These are phyloP conservation scores for Saccharomyces kudriavzevii DNA, from an alignment of 805 yeast species.

Conservation along the genomic window DNA sequence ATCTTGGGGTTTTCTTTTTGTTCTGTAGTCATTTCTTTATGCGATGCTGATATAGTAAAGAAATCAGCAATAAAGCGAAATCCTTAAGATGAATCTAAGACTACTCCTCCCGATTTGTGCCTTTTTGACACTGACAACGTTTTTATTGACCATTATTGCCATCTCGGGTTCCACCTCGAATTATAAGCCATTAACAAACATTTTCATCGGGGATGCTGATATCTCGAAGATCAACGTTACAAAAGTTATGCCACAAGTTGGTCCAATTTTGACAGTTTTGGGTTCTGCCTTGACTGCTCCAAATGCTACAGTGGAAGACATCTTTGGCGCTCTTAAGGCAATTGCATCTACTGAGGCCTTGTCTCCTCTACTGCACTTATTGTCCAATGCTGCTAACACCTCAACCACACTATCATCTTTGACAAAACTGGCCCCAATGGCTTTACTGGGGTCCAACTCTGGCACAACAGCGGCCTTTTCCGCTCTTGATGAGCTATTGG, in stretches of 20 bases:
- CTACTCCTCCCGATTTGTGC: neutral
- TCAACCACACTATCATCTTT: conserved; percentile 21
- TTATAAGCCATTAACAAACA: conserved; percentile 24
- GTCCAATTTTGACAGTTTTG: conserved; percentile 22
- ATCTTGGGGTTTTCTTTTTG: neutral
- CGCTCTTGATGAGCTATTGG: conserved; percentile 12
- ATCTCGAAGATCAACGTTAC: conserved; percentile 28
- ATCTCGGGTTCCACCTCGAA: conserved; percentile 28
- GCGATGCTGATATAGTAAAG: neutral
- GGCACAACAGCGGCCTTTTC: conserved; percentile 9
- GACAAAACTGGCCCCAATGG: conserved; percentile 23
- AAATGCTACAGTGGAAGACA: conserved; percentile 11
- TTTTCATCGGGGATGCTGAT: conserved; percentile 29
- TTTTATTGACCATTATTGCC: conserved; percentile 25
- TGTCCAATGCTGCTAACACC: conserved; percentile 19
- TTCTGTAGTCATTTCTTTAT: neutral
- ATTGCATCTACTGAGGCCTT: conserved; percentile 24
- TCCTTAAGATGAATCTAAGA: neutral
- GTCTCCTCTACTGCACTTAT: conserved; percentile 22
- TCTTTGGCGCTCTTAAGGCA: conserved; percentile 20
- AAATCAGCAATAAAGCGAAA: neutral
- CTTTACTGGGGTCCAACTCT: conserved; percentile 11
- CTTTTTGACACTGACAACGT: conserved; percentile 20
- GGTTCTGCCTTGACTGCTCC: conserved; percentile 23
- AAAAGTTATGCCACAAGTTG: conserved; percentile 27